Evolutionary conservation across 2,329 filamentous ascomycete species (phyloP).

Genomic region (Verticillium longisporum): DNA sequence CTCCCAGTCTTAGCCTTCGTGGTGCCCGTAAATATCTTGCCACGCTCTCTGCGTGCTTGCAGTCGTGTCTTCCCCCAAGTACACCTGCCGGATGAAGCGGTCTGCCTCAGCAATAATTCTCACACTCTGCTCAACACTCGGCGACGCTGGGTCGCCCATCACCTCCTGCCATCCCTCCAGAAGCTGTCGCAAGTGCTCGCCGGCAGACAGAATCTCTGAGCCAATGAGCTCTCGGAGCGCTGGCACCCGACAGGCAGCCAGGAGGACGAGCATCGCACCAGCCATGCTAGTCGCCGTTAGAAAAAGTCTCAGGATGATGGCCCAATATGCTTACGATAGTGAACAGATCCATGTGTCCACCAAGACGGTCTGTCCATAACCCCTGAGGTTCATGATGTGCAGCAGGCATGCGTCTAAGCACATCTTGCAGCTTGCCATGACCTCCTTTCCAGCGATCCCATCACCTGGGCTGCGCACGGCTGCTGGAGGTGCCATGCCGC

Average conservation of each 20-base stretch:
- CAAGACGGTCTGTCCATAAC: conserved; percentile 41
- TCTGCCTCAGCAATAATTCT: conserved; percentile 37
- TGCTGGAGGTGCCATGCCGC: conserved; percentile 19
- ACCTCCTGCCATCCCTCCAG: conserved; percentile 34
- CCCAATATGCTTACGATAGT: conserved; percentile 32
- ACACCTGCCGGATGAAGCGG: conserved; percentile 30
- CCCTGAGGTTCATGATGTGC: conserved; percentile 40
- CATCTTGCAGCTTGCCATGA: conserved; percentile 31
- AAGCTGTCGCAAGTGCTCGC: conserved; percentile 30
- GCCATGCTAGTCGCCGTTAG: conserved; percentile 30
- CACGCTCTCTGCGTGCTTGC: background rate
- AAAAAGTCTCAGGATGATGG: fast-evolving
- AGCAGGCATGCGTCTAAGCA: conserved; percentile 40
- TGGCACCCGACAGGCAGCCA: conserved; percentile 35
- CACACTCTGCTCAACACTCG: conserved; percentile 39
- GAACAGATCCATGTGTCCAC: conserved; percentile 50
- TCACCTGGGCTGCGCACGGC: conserved; percentile 8
- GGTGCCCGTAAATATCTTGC: background rate
- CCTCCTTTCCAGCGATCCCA: conserved; percentile 21
- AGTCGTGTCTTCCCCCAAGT: conserved; percentile 7
- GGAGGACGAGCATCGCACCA: conserved; percentile 39
- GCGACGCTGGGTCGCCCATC: conserved; percentile 29
- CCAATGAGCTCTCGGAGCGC: conserved; percentile 29
- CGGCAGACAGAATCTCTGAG: conserved; percentile 28
- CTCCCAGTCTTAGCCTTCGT: background rate